Percentiles rank a stretch among this genome's conserved stretches.
phyloP scores from a whole-genome alignment of 306 rosid species.

The Geum urbanum region DNA sequence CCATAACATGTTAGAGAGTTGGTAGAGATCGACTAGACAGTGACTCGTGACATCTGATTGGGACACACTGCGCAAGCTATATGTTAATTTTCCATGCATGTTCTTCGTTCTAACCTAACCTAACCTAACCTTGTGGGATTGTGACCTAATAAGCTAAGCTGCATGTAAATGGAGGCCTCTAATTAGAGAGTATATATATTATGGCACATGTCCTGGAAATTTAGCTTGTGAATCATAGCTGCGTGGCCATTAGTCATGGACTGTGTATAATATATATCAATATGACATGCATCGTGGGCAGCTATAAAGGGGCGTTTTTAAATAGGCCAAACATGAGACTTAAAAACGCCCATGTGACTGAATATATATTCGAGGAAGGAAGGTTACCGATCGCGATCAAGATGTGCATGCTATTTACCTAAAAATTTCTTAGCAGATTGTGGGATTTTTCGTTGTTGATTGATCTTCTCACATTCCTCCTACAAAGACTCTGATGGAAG shows the following conservation, averaged over 20 bases:
- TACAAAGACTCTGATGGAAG: not conserved
- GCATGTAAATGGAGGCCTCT: too few relatives aligned
- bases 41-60: not conserved
- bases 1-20: not conserved
- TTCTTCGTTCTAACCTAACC: not conserved
- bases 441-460: not conserved
- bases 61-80: too few relatives aligned
- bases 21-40: too few relatives aligned
- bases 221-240: too few relatives aligned
- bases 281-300: not conserved
- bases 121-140: not conserved
- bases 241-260: not conserved
- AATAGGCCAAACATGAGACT: not conserved
- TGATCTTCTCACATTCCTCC: not conserved
- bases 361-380: not conserved
- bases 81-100: not conserved
- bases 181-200: too few relatives aligned
- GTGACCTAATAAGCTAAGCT: not conserved
- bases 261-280: not conserved
- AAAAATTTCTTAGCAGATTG: not conserved
- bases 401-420: not conserved
- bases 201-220: not conserved
- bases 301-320: not conserved
- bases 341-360: not conserved
- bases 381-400: too few relatives aligned